Evolutionary conservation across 176 grass and related monocot genomes (phyloP), one percentile per base, ranked within the genome.

Genomic region (Carex cristatella): DNA sequence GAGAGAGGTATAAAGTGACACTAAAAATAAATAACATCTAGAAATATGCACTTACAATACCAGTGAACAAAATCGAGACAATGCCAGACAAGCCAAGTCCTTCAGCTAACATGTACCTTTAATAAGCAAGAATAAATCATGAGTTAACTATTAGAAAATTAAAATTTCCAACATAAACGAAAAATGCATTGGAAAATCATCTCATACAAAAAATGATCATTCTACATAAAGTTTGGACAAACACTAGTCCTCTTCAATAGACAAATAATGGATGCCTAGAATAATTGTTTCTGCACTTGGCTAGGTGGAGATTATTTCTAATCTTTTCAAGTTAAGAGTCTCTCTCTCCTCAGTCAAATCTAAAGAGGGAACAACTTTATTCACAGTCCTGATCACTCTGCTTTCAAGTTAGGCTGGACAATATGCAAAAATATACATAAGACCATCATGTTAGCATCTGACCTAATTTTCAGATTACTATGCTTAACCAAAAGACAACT

Each of bases 71-170:
- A 89, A 99, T 99, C 38, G 96, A 95, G 85, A 99, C 96, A 84
- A 99, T 99, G 72, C 96, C 96, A 84, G 96, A 99, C 81, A 99
- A 83, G 37, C 96, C 96, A 86, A 99, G 90, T 73, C 96, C 96
- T 94, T 99, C 96, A 71, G 96, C 96, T 94, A 99, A 85, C 93
- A 99, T 99, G 86, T 99, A 99, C 85, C 96, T 99, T 61, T 28
- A 7, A 69, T 58, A 58, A 79, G 53, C 28, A 79, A 30, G 54
- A 51, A 85, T 1, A 88, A 84, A 87, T 15, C 42, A 84, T 65
- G 55, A 61, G 60, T 48, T 83, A 55, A 58, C 27, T 58, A 58
- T 80, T 28, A 89, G 40, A 83, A 42, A 70, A 83, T 78, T 4
- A 79, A n/a, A 70, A 79, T 66, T 57, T 1, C 55, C 19, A 59